Percentiles rank a stretch among this genome's conserved stretches.
phyloP scores from a whole-genome alignment of 2,329 filamentous ascomycete genomes.

The Sordariomycetes sp. region DNA sequence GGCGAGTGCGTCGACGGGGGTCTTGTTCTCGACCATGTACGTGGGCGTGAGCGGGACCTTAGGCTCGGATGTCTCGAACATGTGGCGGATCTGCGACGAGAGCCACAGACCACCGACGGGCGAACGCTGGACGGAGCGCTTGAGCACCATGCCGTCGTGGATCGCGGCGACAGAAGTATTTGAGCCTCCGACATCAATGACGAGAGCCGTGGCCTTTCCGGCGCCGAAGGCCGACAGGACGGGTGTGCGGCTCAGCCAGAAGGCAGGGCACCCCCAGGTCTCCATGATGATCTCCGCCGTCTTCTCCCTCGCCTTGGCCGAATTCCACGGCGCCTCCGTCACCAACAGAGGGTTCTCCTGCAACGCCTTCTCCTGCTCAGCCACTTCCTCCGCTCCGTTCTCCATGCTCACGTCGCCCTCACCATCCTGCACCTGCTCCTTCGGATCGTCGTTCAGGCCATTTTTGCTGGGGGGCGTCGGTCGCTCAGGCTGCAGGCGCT shows the following conservation, averaged over 20 bases:
- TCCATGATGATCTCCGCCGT: slow-evolving; percentile 96
- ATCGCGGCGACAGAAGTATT: slow-evolving; percentile 85
- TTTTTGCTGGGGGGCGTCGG: slow-evolving; percentile 64
- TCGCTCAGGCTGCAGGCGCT: slow-evolving; percentile 71
- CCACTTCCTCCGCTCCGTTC: slow-evolving; percentile 40
- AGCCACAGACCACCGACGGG: slow-evolving; percentile 84
- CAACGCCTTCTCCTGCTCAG: slow-evolving; percentile 63
- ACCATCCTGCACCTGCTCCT: slow-evolving; percentile 49
- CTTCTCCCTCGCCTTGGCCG: slow-evolving; percentile 80
- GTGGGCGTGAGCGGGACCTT: slow-evolving; percentile 71
- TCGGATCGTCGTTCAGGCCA: slow-evolving; percentile 62
- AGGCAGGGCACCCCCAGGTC: slow-evolving; percentile 89
- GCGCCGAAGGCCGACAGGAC: slow-evolving; percentile 87
- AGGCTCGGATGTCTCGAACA: slow-evolving; percentile 64
- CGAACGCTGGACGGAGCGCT: slow-evolving; percentile 80
- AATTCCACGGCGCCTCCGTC: slow-evolving; percentile 92
- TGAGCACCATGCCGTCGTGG: slow-evolving; percentile 89
- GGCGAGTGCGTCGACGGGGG: slow-evolving; percentile 75
- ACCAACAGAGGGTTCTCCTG: slow-evolving; percentile 86
- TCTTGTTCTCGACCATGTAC: slow-evolving; percentile 82
- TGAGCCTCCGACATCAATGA: slow-evolving; percentile 84
- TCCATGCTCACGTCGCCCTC: slow-evolving; percentile 52
- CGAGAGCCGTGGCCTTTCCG: slow-evolving; percentile 86
- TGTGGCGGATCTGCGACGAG: slow-evolving; percentile 74
- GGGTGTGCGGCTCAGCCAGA: slow-evolving; percentile 83